Percentiles rank a stretch among this genome's conserved stretches.
phyloP scores from a whole-genome alignment of 495 filamentous ascomycete species.

The Neurospora sp. region DNA sequence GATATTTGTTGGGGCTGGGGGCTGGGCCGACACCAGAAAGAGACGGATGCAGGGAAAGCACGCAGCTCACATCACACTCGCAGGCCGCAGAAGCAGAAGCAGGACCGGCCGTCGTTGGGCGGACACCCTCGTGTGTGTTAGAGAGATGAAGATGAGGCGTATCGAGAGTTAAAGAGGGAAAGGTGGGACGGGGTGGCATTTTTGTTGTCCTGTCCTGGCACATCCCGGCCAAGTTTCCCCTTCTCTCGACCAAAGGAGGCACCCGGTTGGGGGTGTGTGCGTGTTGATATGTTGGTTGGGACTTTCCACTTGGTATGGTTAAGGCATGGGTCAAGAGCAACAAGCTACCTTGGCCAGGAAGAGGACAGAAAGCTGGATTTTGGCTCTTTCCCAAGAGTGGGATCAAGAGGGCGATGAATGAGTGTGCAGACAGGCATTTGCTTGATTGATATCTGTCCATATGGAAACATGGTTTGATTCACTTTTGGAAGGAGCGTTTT shows the following conservation, averaged over 20 bases:
- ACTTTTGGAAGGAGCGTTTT: not conserved
- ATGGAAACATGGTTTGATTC: not conserved
- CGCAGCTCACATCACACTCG: not conserved
- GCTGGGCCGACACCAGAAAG: not conserved
- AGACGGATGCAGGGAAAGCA: not conserved
- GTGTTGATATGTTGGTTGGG: not conserved
- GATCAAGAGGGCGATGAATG: not conserved
- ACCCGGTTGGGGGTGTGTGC: not conserved
- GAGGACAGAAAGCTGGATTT: not conserved
- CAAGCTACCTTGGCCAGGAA: not conserved
- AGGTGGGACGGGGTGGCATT: not conserved
- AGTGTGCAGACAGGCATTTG: not conserved
- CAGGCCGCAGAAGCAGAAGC: not conserved
- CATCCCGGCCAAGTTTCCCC: not conserved
- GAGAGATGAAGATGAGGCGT: not conserved
- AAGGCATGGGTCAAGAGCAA: not conserved
- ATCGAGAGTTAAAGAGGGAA: not conserved
- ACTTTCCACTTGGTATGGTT: not conserved
- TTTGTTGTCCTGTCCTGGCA: not conserved
- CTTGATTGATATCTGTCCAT: not conserved
- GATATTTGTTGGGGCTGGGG: not conserved
- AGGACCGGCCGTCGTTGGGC: not conserved
- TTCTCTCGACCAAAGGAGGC: not conserved
- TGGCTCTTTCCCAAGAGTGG: not conserved
- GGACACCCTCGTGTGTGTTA: not conserved